A percentile compares a stretch with the other conserved stretches of the same genome.
Evolutionary conservation across 1,139 yeast species (phyloP).

Genomic region (Cylindricascospora bacillispora): DNA sequence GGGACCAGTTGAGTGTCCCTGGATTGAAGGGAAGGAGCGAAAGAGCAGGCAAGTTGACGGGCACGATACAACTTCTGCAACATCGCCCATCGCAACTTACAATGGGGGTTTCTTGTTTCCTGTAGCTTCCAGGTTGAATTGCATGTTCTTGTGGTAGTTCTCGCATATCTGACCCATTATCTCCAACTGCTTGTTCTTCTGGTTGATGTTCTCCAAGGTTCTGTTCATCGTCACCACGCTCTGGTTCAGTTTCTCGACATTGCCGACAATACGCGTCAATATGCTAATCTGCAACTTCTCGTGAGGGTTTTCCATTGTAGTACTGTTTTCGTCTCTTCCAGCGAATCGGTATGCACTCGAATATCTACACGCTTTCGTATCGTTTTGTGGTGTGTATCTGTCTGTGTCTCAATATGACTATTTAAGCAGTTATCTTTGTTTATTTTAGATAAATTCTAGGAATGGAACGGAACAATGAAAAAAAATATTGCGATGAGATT

Average conservation of each 20-base stretch:
- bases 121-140: conserved; percentile 62
- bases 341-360: no score
- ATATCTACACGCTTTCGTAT: no score
- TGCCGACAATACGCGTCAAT: conserved; percentile 61
- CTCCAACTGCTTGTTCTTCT: conserved; percentile 58
- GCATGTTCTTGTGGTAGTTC: conserved; percentile 57
- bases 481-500: no score
- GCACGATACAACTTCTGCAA: no score
- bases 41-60: no score
- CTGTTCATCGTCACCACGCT: conserved; percentile 52
- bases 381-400: no score
- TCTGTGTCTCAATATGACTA: no score
- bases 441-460: no score
- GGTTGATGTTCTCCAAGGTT: conserved; percentile 31
- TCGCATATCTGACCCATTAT: conserved; percentile 74
- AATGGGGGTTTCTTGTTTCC: conserved; percentile 47
- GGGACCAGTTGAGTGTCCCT: no score
- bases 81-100: neutral
- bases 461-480: no score
- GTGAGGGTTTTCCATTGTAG: conserved; percentile 73
- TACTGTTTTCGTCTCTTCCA: neutral
- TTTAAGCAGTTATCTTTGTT: no score
- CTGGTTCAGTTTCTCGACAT: conserved; percentile 65
- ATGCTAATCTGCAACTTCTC: conserved; percentile 76
- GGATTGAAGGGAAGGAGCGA: no score